Conservation (phyloP, 2,329 filamentous ascomycete genomes). For the Raffaelea ambrosiae region DNA sequence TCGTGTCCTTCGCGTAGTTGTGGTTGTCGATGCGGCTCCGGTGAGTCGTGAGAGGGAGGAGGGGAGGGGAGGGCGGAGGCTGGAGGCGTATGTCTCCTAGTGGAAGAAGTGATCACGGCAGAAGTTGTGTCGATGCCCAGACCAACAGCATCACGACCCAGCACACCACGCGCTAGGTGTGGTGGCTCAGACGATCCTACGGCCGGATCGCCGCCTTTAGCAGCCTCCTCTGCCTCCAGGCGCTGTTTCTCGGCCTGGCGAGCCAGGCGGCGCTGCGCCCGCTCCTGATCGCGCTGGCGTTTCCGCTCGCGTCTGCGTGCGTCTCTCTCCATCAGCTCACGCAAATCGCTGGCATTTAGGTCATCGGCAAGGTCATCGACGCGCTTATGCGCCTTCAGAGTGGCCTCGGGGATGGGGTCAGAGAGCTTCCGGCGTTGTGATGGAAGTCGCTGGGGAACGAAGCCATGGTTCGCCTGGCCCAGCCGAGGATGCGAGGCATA, state of each 20-base stretch:
- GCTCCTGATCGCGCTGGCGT: conserved; percentile 58
- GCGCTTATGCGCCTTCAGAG: conserved; percentile 51
- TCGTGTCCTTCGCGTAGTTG: too few species aligned
- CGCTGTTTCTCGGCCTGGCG: conserved; percentile 59
- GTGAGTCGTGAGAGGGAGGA: background rate
- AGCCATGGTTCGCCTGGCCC: conserved; percentile 32
- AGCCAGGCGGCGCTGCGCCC: conserved; percentile 55
- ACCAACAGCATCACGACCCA: conserved; percentile 49
- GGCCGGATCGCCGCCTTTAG: background rate
- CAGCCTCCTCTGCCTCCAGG: background rate
- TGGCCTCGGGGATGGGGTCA: conserved; percentile 51
- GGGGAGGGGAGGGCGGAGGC: background rate
- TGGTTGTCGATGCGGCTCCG: too few species aligned
- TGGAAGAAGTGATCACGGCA: conserved; percentile 47
- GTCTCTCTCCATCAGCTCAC: conserved; percentile 87
- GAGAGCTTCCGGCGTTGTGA: conserved; percentile 44
- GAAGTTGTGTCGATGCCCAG: conserved; percentile 46
- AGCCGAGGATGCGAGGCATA: conserved; percentile 59
- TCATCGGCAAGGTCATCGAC: conserved; percentile 72
- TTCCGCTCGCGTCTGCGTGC: conserved; percentile 70
- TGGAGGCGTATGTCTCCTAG: conserved; percentile 28
- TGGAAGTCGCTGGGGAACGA: conserved; percentile 37
- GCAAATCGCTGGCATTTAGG: conserved; percentile 72
- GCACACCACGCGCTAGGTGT: conserved; percentile 51
- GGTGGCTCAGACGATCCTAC: conserved; percentile 20